Base-by-base conservation (phyloP, 2,329 filamentous ascomycete genomes). In the Botryotinia narcissicola region DNA sequence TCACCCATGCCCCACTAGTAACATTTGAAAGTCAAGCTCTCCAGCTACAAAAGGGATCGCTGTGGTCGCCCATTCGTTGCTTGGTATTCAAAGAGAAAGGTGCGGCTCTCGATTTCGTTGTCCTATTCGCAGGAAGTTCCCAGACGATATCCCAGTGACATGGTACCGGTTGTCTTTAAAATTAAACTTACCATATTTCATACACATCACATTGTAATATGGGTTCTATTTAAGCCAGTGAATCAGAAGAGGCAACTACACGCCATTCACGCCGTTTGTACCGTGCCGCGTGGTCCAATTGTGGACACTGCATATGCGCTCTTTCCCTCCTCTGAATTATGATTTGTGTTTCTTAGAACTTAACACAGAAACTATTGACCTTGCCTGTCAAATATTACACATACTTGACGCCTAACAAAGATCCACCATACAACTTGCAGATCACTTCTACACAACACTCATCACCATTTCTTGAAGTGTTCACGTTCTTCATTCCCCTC, bases 261-360 rank as follows among this genome's bases (percentile, higher is more conserved):
- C 64, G 46, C 32, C 64, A 68, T 54, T 40, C 16, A 25, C 63
- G 14, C 64, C 64, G 46, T 68, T 67, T 68, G 32, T 64, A 54
- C 35, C 48, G 25, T 42, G 64, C 46, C 35, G 32, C 35, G 35
- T 68, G 64, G 16, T 68, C 37, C 8, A 35, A 68, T 22, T 54
- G 29, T 35, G 64, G 51, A 68, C 64, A 54, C 46, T 40, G 25
- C 46, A 67, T 68, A 54, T 68, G 32, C 44, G 44, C 29, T n/a
- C 32, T 46, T 22, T 40, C 22, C 18, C 20, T 51, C 40, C 29
- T 32, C 29, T 42, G 35, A 54, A n/a, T n/a, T 29, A 18, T 57
- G n/a, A 57, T 57, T 42, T 59, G 35, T 70, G 29, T 37, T 35
- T 51, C 40, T 54, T 22, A 51, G 37, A 54, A 25, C 32, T 54